These are phyloP conservation scores for Crithidia sp. DNA, from an alignment of 208 protist genomes.

Conservation along the genomic window DNA sequence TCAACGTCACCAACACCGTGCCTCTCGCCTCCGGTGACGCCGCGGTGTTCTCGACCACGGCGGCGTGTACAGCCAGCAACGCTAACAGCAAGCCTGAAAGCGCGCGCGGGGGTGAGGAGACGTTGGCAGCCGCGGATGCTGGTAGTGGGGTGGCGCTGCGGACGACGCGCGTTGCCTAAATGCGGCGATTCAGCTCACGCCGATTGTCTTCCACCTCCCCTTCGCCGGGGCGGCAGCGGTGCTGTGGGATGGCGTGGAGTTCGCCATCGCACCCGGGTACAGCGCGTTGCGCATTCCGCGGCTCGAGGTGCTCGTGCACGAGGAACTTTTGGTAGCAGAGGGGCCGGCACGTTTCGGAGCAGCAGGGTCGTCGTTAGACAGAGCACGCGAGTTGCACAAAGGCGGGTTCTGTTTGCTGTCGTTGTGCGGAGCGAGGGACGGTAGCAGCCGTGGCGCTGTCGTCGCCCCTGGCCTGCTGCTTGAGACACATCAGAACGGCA, in stretches of 20 bases:
- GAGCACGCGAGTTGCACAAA: constrained; percentile 15
- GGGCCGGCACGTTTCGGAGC: background rate
- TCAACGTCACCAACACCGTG: constrained; percentile 33
- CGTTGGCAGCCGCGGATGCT: background rate
- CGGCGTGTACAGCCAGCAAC: background rate
- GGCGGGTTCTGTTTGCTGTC: constrained; percentile 23
- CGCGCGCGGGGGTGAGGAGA: background rate
- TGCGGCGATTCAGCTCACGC: constrained; percentile 37
- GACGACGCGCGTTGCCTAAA: constrained; percentile 27
- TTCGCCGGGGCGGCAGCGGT: constrained; percentile 40
- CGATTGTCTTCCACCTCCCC: constrained; percentile 42
- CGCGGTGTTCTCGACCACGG: background rate
- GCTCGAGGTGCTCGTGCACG: constrained; percentile 33
- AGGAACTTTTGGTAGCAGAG: constrained; percentile 6
- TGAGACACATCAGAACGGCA: constrained; percentile 19
- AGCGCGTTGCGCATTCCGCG: constrained; percentile 24
- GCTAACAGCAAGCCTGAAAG: background rate
- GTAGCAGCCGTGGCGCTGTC: background rate
- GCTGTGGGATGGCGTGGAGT: constrained; percentile 52
- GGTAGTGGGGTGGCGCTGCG: background rate
- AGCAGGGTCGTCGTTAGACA: constrained; percentile 3
- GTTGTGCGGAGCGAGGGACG: constrained; percentile 12
- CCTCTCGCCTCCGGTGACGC: constrained; percentile 17
- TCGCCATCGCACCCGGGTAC: constrained; percentile 23
- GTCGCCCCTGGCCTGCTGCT: constrained; percentile 20